Evolutionary conservation across 345 rosid species (phyloP), one percentile per base, ranked within the genome.

Genomic region (Arabidopsis arenosa): DNA sequence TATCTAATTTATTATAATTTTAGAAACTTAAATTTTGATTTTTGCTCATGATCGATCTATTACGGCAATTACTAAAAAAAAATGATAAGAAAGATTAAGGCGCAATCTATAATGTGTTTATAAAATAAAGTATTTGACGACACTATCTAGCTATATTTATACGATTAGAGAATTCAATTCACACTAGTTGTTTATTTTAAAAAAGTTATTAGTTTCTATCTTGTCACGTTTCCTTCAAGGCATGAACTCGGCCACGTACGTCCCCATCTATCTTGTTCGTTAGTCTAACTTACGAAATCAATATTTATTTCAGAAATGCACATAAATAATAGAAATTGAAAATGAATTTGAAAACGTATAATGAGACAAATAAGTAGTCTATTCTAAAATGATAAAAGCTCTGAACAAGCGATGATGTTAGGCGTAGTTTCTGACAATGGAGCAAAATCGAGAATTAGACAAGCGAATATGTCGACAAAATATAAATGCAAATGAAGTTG

Each of bases 351-450:
- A 63, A 63, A 55, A 63, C 66, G 66, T 77, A 30, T 64, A 70
- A 70, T 56, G 39, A 41, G 80, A 77, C 80, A 71, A 70, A 77
- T 17, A 70, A 55, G 80, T 70, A 55, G 80, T 70, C 72, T 55
- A 63, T 77, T 63, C 35, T 55, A 63, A 63, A 76, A 70, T 63
- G 59, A 70, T 76, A 69, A 70, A 75, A 61, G 44, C 70, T 44
- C 35, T 77, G 66, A 55, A 51, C 28, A 56, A 70, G 71, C 63
- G 76, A 59, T 75, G 74, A 64, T 70, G 80, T 70, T 70, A 71
- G 80, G 75, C 80, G 65, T 62, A 62, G 63, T 76, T 65, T 62
- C 56, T 76, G 80, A 68, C 74, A 68, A 23, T 68, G 32, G 30
- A 61, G 63, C 66, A 47, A 63, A 70, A 44, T 55, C 45, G 75